These are phyloP conservation scores for Punica granatum DNA, from an alignment of 345 rosid species.

Conservation along the genomic window DNA sequence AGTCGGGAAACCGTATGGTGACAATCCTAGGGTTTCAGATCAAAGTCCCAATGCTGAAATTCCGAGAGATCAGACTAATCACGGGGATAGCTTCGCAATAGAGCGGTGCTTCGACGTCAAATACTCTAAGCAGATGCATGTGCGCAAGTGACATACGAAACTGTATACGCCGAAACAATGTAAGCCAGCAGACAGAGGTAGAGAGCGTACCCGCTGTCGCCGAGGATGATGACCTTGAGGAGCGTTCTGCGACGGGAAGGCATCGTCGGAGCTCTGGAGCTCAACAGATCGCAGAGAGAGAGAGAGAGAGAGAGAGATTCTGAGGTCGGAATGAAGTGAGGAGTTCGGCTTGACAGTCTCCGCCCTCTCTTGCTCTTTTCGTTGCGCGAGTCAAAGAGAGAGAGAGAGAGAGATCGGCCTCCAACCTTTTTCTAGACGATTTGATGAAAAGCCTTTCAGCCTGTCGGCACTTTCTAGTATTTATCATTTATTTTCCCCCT, in stretches of 20 bases:
- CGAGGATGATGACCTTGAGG: conserved; percentile 94
- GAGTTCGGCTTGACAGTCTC: not conserved
- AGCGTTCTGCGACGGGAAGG: conserved; percentile 89
- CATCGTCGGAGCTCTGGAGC: conserved; percentile 33
- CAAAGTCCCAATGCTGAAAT: not conserved
- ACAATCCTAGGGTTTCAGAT: not conserved
- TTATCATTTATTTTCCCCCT: too few species aligned
- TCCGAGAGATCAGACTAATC: not conserved
- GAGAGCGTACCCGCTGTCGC: conserved; percentile 78
- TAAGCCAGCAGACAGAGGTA: not conserved
- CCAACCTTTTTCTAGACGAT: not conserved
- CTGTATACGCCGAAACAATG: not conserved
- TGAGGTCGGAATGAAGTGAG: not conserved
- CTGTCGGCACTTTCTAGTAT: not conserved
- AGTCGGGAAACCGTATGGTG: not conserved
- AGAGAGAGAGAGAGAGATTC: conserved; percentile 4
- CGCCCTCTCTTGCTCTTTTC: not conserved
- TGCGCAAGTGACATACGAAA: not conserved
- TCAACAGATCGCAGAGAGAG: conserved; percentile 1
- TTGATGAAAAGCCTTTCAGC: not conserved
- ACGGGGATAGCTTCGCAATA: not conserved
- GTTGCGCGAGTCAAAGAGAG: not conserved
- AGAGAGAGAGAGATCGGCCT: not conserved
- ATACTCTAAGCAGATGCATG: not conserved
- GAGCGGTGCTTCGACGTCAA: not conserved